Evolutionary conservation across 768 basidiomycete species (phyloP).

Genomic region (Suillus luteus): DNA sequence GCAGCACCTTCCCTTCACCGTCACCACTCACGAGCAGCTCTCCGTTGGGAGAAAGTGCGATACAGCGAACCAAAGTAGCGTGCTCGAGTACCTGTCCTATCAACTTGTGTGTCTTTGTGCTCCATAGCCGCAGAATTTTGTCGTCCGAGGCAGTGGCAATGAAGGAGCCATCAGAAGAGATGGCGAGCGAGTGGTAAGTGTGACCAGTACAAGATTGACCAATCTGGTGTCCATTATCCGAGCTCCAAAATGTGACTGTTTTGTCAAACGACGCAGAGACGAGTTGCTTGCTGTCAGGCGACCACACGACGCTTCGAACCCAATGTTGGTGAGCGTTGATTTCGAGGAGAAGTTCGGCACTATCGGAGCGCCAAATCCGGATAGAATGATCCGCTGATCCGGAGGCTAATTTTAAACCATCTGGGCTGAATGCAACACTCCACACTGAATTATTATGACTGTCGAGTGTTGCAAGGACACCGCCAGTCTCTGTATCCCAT

Average conservation of each 20-base stretch:
- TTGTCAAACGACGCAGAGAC: slow-evolving; percentile 19
- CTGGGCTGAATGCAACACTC: slow-evolving; percentile 18
- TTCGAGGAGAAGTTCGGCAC: slow-evolving; percentile 4
- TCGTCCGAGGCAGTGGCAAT: slow-evolving; percentile 36
- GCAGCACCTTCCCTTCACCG: slow-evolving; percentile 23
- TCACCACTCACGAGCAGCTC: slow-evolving; percentile 28
- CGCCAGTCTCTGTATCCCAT: slow-evolving; percentile 13
- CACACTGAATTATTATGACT: slow-evolving; percentile 1
- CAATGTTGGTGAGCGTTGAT: slow-evolving; percentile 10
- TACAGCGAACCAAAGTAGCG: slow-evolving; percentile 30
- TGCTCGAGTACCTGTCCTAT: slow-evolving; percentile 26
- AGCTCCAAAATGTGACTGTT: slow-evolving; percentile 34
- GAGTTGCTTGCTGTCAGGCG: slow-evolving; percentile 20
- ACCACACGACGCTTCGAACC: slow-evolving; percentile 35
- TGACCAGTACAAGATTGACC: slow-evolving; percentile 34
- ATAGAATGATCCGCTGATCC: slow-evolving; percentile 15
- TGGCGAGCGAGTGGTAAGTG: slow-evolving; percentile 31
- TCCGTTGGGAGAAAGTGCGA: slow-evolving; percentile 33
- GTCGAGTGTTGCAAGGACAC: slow-evolving; percentile 2
- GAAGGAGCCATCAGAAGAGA: slow-evolving; percentile 32
- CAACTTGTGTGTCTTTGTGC: slow-evolving; percentile 25
- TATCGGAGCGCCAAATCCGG: slow-evolving; percentile 10
- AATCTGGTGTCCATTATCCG: slow-evolving; percentile 29
- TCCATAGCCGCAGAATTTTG: slow-evolving; percentile 33
- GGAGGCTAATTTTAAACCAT: slow-evolving; percentile 14